Conservation (phyloP, 2,329 filamentous ascomycete genomes). For the Pyricularia pennisetigena region DNA sequence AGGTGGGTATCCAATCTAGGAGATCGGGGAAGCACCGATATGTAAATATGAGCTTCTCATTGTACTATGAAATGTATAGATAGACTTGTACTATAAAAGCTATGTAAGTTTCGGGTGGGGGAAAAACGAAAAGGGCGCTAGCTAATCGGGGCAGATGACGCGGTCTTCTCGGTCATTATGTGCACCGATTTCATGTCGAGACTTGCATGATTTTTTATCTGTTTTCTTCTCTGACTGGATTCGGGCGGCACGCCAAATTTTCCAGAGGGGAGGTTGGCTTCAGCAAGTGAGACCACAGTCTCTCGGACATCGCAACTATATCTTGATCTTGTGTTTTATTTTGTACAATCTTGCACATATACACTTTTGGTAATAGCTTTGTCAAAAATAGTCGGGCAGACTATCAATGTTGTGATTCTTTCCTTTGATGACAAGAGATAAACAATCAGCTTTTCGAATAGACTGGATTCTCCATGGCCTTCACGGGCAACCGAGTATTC, state of each 20-base stretch:
- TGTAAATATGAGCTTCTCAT: background rate
- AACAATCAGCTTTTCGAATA: background rate
- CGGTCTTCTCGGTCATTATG: background rate
- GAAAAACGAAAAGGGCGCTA: background rate
- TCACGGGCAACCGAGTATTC: background rate
- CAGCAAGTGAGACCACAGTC: background rate
- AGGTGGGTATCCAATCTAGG: background rate
- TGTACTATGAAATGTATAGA: background rate
- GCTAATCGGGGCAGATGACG: background rate
- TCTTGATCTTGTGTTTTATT: background rate
- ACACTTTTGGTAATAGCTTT: background rate
- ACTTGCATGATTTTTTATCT: constrained; percentile 1
- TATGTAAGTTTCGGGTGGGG: background rate
- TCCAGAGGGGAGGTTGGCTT: background rate
- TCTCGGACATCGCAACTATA: background rate
- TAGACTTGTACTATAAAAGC: background rate
- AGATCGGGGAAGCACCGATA: background rate
- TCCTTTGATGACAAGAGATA: background rate
- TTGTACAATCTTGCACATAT: background rate
- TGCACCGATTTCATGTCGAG: background rate
- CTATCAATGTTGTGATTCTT: background rate
- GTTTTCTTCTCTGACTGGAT: background rate
- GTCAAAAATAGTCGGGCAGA: background rate
- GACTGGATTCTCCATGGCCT: background rate
- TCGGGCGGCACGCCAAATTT: background rate